Evolutionary conservation across 2,329 filamentous ascomycete genomes (phyloP).

Genomic region (Fusarium sarcochroum): DNA sequence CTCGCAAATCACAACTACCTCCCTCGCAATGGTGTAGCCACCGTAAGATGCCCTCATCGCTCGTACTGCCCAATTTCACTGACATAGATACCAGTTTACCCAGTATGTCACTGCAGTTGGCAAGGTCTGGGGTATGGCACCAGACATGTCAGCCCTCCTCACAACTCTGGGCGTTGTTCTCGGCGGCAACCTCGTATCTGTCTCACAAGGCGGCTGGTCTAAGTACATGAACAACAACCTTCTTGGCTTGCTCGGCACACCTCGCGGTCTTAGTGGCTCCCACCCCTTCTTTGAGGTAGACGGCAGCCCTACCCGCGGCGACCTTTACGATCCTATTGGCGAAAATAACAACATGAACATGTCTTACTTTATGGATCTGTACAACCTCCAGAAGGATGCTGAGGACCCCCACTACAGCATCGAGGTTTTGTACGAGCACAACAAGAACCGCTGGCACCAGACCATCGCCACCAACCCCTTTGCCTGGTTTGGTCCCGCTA

Average conservation of each 20-base stretch:
- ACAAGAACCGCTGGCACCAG: constrained; percentile 61
- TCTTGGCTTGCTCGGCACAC: constrained; percentile 58
- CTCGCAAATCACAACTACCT: constrained; percentile 43
- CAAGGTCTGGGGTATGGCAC: constrained; percentile 38
- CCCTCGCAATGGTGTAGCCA: constrained; percentile 43
- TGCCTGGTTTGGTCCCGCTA: constrained; percentile 68
- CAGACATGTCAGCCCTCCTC: constrained; percentile 25
- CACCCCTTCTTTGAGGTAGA: constrained; percentile 71
- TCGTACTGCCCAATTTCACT: neutral
- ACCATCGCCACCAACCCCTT: constrained; percentile 65
- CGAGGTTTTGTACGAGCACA: constrained; percentile 59
- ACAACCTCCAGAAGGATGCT: constrained; percentile 58
- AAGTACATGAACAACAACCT: constrained; percentile 60
- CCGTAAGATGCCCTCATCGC: constrained; percentile 13
- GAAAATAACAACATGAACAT: constrained; percentile 67
- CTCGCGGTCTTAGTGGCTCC: constrained; percentile 63
- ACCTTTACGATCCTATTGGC: constrained; percentile 63
- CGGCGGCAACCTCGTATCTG: constrained; percentile 55
- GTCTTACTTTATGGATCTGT: constrained; percentile 64
- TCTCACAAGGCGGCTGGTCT: constrained; percentile 48
- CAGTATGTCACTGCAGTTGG: constrained; percentile 36
- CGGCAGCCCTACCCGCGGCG: constrained; percentile 65
- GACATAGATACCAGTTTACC: neutral
- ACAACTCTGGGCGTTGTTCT: constrained; percentile 48
- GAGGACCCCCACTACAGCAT: constrained; percentile 52